Evolutionary conservation across 305 asterid species (phyloP).

Genomic region (Solanum hybrid): DNA sequence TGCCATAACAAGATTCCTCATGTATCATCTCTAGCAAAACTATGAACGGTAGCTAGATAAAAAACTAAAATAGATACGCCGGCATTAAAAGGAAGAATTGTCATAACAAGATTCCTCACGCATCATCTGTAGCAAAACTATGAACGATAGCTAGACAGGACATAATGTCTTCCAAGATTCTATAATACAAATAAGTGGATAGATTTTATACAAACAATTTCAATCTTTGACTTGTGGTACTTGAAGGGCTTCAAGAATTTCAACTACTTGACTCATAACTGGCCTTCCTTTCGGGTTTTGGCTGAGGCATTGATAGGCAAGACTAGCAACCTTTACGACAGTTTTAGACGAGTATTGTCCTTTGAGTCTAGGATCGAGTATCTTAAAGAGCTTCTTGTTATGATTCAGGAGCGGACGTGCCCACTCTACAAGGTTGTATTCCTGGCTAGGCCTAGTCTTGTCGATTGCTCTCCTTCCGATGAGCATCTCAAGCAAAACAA

Average conservation of each 20-base stretch:
- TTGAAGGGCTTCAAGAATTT: constrained; percentile 65
- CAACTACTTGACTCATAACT: constrained; percentile 74
- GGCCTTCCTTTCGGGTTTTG: constrained; percentile 91
- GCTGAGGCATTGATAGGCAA: constrained; percentile 76
- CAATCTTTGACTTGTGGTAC: constrained; percentile 20
- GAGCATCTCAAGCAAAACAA: constrained; percentile 81
- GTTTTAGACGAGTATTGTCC: constrained; percentile 56
- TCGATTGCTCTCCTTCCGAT: constrained; percentile 78
- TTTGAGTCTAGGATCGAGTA: constrained; percentile 68
- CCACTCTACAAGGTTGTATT: constrained; percentile 90
- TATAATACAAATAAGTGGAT: not conserved
- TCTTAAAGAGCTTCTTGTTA: constrained; percentile 52
- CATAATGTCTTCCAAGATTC: not conserved
- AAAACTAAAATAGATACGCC: not conserved
- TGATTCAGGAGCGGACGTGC: constrained; percentile 71
- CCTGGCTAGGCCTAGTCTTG: constrained; percentile 73
- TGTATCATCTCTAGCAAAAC: too few relatives aligned
- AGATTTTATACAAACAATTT: not conserved
- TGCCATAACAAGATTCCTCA: not conserved
- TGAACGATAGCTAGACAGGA: not conserved
- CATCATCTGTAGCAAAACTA: not conserved
- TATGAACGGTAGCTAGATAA: too few relatives aligned
- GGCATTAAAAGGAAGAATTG: not conserved
- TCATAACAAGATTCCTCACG: not conserved
- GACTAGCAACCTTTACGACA: constrained; percentile 52